Base-by-base conservation (phyloP, 1,139 yeast species). In the Yamadazyma kanchanaburiensis region DNA sequence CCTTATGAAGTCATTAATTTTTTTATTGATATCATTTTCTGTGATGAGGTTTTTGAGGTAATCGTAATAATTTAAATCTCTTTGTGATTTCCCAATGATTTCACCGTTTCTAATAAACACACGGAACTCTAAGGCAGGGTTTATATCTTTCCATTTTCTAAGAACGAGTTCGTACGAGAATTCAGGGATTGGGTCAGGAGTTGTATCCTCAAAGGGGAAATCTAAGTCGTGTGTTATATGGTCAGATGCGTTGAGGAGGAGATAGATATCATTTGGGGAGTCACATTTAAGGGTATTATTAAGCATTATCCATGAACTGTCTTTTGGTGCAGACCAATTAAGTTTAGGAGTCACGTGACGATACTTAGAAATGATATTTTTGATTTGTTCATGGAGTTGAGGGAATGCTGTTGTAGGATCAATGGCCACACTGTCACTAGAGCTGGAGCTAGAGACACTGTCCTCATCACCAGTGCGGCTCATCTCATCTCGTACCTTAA, bases 281-380 rank as follows among this genome's bases (percentile, higher is more conserved):
- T 60, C 67, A 49, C 97, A 88, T 46, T 75, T 72, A 67, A 84
- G 73, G 4, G 85, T 70, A 45, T 85, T 83, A 21, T 84, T 80
- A 2, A 94, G 73, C 49, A 85, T 62, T 19, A 91, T 89, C 98
- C 98, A 91, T 1, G 78, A 73, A 6, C 97, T 87, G 56, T 91
- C 99, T 47, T 80, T 82, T 1, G 99, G 98, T 1, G 96, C 83
- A 1, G 96, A 86, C 98, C 98, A 91, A 60, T 91, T 91, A 43
- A 91, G 64, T 49, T 91, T 91, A 1, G 97, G 97, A 2, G 86
- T 69, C 6, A 88, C 88, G 1, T 77, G 53, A 15, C 84, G 48
- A 61, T 72, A 37, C 60, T 70, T 18, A 32, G 36, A 21, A 65
- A 79, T 17, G 3, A 64, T 52, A 0, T 48, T 38, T 21, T 58